Percentiles rank a stretch among this genome's conserved stretches.
Evolutionary conservation across 1,284 basidiomycete species (phyloP).

Genomic region (Apiotrichum siamense): DNA sequence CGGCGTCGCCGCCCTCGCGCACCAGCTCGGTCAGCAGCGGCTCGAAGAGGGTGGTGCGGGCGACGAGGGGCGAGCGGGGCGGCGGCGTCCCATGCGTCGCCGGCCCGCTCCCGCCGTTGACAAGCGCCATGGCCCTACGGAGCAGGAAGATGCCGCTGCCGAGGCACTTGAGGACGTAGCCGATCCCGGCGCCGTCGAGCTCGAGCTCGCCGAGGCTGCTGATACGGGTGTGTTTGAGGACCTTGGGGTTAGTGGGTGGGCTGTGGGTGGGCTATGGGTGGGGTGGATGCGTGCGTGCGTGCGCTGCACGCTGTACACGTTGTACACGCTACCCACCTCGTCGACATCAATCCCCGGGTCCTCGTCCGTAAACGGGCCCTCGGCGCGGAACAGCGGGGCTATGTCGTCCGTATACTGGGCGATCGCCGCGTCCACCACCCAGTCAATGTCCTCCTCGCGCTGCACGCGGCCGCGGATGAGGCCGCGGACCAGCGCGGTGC

Average conservation of each 20-base stretch:
- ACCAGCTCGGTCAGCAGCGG: slow-evolving; percentile 11
- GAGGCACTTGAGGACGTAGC: slow-evolving; percentile 16
- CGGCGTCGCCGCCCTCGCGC: slow-evolving; percentile 13
- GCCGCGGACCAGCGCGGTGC: slow-evolving; percentile 9
- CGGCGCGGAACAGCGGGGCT: neutral
- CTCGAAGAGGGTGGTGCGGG: slow-evolving; percentile 2
- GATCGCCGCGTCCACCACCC: neutral
- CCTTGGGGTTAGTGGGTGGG: slow-evolving; percentile 1
- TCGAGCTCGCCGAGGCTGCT: slow-evolving; percentile 1
- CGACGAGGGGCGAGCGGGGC: neutral
- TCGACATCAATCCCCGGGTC: slow-evolving; percentile 3
- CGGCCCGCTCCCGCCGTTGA: neutral
- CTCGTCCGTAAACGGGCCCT: neutral
- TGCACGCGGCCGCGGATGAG: slow-evolving; percentile 4
- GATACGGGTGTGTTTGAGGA: neutral
- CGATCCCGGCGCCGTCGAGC: slow-evolving; percentile 11
- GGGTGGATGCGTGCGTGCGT: too few relatives aligned
- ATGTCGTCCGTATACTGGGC: neutral
- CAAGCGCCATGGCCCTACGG: slow-evolving; percentile 1
- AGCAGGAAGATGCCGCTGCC: slow-evolving; percentile 7
- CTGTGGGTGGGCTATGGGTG: too few relatives aligned
- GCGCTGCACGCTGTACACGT: too few relatives aligned
- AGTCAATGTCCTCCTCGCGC: neutral
- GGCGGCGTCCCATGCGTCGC: too few relatives aligned
- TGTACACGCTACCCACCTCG: slow-evolving; percentile 4